These are phyloP conservation scores for Globisporangium viniferum DNA, from an alignment of 352 stramenopile genomes.

Conservation along the genomic window DNA sequence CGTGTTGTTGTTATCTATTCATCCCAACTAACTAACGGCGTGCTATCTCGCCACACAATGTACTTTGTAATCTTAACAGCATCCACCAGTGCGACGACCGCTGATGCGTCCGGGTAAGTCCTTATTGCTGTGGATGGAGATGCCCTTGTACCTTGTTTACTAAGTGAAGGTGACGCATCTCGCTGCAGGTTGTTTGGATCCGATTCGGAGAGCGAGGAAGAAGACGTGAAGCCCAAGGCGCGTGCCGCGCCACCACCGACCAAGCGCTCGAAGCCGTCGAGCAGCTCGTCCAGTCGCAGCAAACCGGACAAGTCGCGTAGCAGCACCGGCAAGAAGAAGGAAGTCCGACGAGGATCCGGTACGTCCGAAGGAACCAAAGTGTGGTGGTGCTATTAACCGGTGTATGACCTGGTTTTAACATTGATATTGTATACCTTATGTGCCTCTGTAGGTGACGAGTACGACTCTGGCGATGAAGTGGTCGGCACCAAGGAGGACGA, in stretches of 20 bases:
- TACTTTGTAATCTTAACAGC: constrained; percentile 16
- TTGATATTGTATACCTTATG: too few species aligned
- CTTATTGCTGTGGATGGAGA: background rate
- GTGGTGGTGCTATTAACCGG: background rate
- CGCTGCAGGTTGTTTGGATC: constrained; percentile 74
- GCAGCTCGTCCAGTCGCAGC: constrained; percentile 9
- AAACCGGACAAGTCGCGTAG: constrained; percentile 11
- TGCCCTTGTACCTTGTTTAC: background rate
- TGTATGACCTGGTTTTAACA: background rate
- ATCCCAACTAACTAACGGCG: background rate
- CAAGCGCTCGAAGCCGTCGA: constrained; percentile 46
- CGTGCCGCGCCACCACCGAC: constrained; percentile 35
- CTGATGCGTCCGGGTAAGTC: constrained; percentile 66
- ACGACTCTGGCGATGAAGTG: constrained; percentile 81
- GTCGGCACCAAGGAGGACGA: constrained; percentile 77
- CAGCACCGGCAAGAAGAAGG: constrained; percentile 9
- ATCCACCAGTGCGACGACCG: constrained; percentile 39
- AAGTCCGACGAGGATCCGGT: constrained; percentile 19
- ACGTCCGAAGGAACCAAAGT: background rate
- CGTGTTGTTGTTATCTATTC: background rate
- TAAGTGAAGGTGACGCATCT: background rate
- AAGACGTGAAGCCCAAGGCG: constrained; percentile 44
- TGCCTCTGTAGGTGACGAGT: constrained; percentile 51
- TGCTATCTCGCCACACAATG: background rate
- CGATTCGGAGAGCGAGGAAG: constrained; percentile 83